A percentile compares a stretch with the other conserved stretches of the same genome.
Conservation (phyloP, 2,329 filamentous ascomycete species). For the Diaporthe sp. region DNA sequence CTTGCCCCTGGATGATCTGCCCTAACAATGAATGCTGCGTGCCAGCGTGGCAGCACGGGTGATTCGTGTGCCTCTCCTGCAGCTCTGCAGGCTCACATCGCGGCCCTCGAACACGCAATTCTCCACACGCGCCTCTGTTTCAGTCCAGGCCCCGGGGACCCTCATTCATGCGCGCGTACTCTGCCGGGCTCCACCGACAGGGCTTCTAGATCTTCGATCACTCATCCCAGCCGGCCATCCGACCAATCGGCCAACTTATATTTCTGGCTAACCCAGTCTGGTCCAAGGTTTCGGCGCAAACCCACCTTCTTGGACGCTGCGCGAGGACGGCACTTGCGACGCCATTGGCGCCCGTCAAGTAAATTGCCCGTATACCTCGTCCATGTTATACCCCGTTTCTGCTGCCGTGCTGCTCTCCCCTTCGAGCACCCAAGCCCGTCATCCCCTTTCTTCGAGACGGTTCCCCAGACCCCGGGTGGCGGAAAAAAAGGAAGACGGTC, state of each 20-base stretch:
- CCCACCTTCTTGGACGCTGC: constrained; percentile 1
- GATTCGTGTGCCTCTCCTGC: constrained; percentile 8
- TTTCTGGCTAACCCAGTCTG: constrained; percentile 16
- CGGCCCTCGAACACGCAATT: neutral
- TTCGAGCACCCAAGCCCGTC: neutral
- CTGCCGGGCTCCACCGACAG: constrained; percentile 24
- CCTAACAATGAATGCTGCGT: too few species aligned
- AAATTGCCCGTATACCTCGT: constrained; percentile 9
- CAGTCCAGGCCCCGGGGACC: constrained; percentile 2
- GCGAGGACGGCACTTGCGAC: constrained; percentile 15
- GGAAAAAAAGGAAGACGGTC: constrained; percentile 1
- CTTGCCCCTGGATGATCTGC: neutral
- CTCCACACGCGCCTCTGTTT: constrained; percentile 9
- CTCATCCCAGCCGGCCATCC: neutral
- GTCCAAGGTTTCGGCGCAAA: constrained; percentile 25
- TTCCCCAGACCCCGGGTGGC: constrained; percentile 16
- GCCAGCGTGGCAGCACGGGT: neutral
- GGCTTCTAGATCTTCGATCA: constrained; percentile 26
- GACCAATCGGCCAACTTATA: constrained; percentile 17
- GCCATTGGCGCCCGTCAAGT: constrained; percentile 28
- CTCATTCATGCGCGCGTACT: constrained; percentile 24
- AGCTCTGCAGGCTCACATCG: neutral
- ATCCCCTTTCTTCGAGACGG: constrained; percentile 12
- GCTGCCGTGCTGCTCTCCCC: neutral
- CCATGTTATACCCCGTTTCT: neutral